phyloP scores from a whole-genome alignment of 2,329 filamentous ascomycete genomes.

The Fusarium nematophilum region DNA sequence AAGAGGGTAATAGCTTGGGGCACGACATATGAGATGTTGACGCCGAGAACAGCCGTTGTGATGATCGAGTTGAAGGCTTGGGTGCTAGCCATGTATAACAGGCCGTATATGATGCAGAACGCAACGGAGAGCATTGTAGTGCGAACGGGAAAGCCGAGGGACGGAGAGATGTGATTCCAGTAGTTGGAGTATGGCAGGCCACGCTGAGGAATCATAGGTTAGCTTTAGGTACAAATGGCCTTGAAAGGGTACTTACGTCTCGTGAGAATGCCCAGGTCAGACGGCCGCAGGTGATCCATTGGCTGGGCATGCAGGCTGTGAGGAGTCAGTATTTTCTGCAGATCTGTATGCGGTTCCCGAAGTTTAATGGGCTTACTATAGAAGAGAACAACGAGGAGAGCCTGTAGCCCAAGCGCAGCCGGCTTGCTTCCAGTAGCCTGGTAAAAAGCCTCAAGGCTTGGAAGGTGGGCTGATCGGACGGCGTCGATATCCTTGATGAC shows the following conservation, averaged over 20 bases:
- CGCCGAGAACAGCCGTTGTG: slow-evolving; percentile 41
- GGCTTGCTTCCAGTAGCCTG: slow-evolving; percentile 27
- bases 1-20: slow-evolving; percentile 42
- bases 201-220: background rate
- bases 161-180: slow-evolving; percentile 38
- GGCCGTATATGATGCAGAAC: slow-evolving; percentile 46
- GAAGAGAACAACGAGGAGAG: background rate
- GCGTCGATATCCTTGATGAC: slow-evolving; percentile 44
- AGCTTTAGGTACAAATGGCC: background rate
- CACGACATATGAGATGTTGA: slow-evolving; percentile 47
- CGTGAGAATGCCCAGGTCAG: slow-evolving; percentile 49
- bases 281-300: slow-evolving; percentile 48
- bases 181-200: slow-evolving; percentile 30
- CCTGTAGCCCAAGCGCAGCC: background rate
- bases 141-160: slow-evolving; percentile 41
- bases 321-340: background rate
- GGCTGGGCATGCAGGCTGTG: slow-evolving; percentile 39
- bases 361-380: slow-evolving; percentile 5
- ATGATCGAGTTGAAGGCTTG: slow-evolving; percentile 50
- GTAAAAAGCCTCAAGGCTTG: slow-evolving; percentile 33
- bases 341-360: no score
- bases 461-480: slow-evolving; percentile 33
- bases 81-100: slow-evolving; percentile 47
- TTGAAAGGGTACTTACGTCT: slow-evolving; percentile 40
- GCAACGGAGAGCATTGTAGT: slow-evolving; percentile 42